Evolutionary conservation across 495 filamentous ascomycete species (phyloP), one percentile per base, ranked within the genome.

Genomic region (Elaphomyces granulatus): DNA sequence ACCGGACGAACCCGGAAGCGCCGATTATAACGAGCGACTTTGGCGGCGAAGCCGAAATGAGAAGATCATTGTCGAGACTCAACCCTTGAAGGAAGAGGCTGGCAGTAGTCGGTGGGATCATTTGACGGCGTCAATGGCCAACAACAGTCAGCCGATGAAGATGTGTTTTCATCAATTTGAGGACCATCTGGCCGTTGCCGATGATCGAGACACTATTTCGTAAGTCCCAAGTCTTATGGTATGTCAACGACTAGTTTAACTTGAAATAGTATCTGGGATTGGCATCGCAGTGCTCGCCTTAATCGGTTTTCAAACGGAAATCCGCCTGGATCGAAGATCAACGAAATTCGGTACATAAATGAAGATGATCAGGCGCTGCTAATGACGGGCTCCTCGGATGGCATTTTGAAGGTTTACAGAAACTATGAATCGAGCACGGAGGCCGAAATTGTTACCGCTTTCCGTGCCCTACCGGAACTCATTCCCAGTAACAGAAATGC

Each of bases 151-250:
- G 51, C 92, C 92, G 0, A 71, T 75, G 45, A 88, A 83, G 61
- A 80, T 99, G 78, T 80, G 81, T 15, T 94, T 96, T 56, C 90
- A 99, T 63, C 90, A 99, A 52, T 99, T 93, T 49, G 90, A 99
- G 59, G 80, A 92, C 53, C 85, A 95, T 46, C 70, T 99, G 17
- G 84, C 87, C 2, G 83, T 94, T n/a, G 82, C 86, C 8, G 90
- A 96, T 56, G 85, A 94, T 51, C 73, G 80, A 16, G 88, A 96
- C 59, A 86, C 74, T 1, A 77, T 94, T 42, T 75, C 72, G 72
- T 78, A 58, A 47, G 67, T 68, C 20, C 15, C 2, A 30, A 30
- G 12, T 18, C 3, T 10, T 34, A 16, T 16, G 1, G 8, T 34
- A 20, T 35, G 32, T n/a, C n/a, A n/a, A n/a, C n/a, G n/a, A n/a